Percentiles rank a stretch among this genome's conserved stretches.
phyloP scores from a whole-genome alignment of 306 rosid genomes.

The Cucurbita pepo region DNA sequence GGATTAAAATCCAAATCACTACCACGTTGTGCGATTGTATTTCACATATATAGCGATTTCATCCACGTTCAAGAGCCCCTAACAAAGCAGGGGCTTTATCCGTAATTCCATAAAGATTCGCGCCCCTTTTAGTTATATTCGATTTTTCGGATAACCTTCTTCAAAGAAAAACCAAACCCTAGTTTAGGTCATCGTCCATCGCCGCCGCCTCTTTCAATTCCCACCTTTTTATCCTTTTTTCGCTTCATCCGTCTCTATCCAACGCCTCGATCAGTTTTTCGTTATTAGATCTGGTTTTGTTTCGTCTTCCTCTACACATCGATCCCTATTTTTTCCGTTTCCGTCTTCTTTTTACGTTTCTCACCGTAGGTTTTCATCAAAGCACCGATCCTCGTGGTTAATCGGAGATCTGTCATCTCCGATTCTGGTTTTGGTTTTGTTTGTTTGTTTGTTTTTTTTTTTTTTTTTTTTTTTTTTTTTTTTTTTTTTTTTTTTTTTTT shows the following conservation, averaged over 20 bases:
- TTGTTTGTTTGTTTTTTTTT: too few species aligned
- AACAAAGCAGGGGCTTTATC: conserved; percentile 16
- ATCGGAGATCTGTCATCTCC: background rate
- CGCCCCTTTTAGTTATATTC: conserved; percentile 33
- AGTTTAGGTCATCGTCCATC: conserved; percentile 32
- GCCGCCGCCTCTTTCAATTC: conserved; percentile 31
- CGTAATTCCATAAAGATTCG: conserved; percentile 28
- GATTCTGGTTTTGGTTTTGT: background rate
- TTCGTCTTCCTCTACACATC: background rate
- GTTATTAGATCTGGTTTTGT: background rate
- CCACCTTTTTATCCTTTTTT: conserved; percentile 21
- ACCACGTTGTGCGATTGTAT: conserved; percentile 12
- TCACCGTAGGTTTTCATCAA: background rate
- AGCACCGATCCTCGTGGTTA: background rate
- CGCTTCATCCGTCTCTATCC: background rate
- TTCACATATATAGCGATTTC: conserved; percentile 19
- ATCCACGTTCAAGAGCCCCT: conserved; percentile 7
- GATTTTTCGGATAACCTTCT: conserved; percentile 15
- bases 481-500: background rate
- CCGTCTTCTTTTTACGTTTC: background rate
- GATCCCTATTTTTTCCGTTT: background rate
- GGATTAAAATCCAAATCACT: conserved; percentile 14
- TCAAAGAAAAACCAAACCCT: conserved; percentile 29
- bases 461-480: background rate
- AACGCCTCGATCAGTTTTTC: background rate